Conservation (phyloP, 2,329 filamentous ascomycete species). For the Penicillium janthinellum region DNA sequence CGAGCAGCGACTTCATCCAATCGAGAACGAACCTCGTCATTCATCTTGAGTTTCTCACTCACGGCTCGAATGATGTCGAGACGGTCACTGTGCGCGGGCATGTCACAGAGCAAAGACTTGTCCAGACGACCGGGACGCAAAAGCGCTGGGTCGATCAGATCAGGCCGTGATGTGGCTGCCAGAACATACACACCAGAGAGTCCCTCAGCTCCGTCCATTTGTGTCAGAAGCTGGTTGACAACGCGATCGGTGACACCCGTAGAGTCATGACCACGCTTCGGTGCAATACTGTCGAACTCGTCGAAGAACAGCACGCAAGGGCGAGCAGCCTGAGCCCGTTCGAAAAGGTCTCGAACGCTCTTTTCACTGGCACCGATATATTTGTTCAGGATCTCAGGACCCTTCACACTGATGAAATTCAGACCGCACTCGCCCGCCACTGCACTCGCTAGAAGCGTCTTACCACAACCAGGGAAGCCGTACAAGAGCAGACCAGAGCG, state of each 20-base stretch:
- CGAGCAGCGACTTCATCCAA: conserved; percentile 73
- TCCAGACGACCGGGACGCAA: conserved; percentile 89
- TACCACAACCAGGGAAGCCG: conserved; percentile 93
- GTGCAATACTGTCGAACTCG: conserved; percentile 96
- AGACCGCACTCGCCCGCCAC: conserved; percentile 97
- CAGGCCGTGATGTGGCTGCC: conserved; percentile 88
- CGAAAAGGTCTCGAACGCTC: conserved; percentile 91
- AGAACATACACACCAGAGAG: conserved; percentile 93
- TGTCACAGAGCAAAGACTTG: conserved; percentile 88
- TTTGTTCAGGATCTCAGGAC: conserved; percentile 97
- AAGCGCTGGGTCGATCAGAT: conserved; percentile 92
- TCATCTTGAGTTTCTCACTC: conserved; percentile 77
- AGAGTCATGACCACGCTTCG: conserved; percentile 93
- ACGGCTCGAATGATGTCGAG: conserved; percentile 86
- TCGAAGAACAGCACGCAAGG: conserved; percentile 98
- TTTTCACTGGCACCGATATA: conserved; percentile 98
- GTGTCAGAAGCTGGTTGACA: conserved; percentile 95
- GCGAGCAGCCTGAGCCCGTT: conserved; percentile 81
- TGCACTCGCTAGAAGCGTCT: conserved; percentile 90
- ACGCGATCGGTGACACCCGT: conserved; percentile 98
- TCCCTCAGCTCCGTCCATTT: conserved; percentile 98
- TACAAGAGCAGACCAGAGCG: conserved; percentile 92
- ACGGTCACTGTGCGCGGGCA: conserved; percentile 77
- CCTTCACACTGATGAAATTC: conserved; percentile 98
- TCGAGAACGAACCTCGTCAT: conserved; percentile 63